Conservation (phyloP, 2,329 filamentous ascomycete genomes). For the Clarireedia monteithiana region DNA sequence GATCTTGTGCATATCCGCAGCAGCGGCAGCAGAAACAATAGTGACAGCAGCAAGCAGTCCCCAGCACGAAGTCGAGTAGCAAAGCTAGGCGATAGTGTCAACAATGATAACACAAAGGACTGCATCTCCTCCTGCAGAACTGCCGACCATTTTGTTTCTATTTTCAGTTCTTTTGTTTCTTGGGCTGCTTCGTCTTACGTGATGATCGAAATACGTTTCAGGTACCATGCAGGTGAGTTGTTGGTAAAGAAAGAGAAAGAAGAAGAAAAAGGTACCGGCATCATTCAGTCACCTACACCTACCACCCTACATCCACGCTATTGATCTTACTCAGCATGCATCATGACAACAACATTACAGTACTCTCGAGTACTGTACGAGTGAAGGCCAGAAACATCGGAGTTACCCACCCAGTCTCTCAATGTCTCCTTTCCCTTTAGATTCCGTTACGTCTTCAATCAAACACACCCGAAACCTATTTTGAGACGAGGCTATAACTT, state of each 20-base stretch:
- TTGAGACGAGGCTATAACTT: constrained; percentile 12
- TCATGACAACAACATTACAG: background rate
- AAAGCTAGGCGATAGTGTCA: no score
- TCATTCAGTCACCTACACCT: background rate
- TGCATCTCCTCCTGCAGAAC: constrained; percentile 5
- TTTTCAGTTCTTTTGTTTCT: background rate
- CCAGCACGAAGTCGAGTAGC: no score
- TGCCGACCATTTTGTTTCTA: constrained; percentile 4
- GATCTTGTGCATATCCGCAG: constrained; percentile 8
- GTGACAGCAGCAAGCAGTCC: no score
- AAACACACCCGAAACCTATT: constrained; percentile 12
- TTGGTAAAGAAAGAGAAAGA: background rate
- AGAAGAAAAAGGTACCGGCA: background rate
- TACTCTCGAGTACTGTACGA: no score
- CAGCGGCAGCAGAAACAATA: background rate
- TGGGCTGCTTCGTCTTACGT: constrained; percentile 6
- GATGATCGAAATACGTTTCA: constrained; percentile 3
- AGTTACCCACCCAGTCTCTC: no score
- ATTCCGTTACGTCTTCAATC: background rate
- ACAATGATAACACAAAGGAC: constrained; percentile 1
- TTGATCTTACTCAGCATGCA: constrained; percentile 8
- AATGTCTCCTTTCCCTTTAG: background rate
- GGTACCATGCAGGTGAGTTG: constrained; percentile 5
- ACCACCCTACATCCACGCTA: background rate
- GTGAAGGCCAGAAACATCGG: no score